Base-by-base conservation (phyloP, 2,329 filamentous ascomycete species). In the Paraconiothyrium brasiliense region DNA sequence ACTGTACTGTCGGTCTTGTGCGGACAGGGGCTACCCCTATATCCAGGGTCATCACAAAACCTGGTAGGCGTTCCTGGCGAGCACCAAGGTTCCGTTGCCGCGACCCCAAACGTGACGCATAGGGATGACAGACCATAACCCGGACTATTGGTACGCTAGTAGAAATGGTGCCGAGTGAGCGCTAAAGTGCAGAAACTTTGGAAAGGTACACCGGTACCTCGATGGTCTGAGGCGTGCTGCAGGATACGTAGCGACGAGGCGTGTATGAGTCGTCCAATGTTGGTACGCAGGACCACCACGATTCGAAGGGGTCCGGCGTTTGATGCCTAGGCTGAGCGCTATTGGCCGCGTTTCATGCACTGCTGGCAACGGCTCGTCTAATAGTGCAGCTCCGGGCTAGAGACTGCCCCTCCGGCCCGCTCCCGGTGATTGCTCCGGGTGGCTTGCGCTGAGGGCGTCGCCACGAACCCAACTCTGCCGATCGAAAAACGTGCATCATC, bases 401-500 rank as follows among this genome's bases (percentile, higher is more conserved):
- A 11, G 22, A 32, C 10, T 16, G 51, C 37, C 14, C 22, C 34
- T 30, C 51, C 51, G 35, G 51, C 37, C 51, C 51, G 51, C 51
- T 54, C 51, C 51, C 35, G 51, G 51, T 14, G 39, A 9, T 43
- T 43, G 37, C 37, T 44, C 37, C 51, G 35, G 24, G 51, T 32
- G 51, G 51, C 51, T 54, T 54, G 46, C 24, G n/a, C 9, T 4
- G 51, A 44, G 16, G 20, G 37, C 22, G 24, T 52, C 8, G 32
- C 46, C 46, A 48, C 24, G 11, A 32, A 32, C 30, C 2, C 49
- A 52, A 27, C 34, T 52, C 35, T 41, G 49, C 35, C 34, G 35
- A 41, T 52, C 49, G 32, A 52, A 41, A 22, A 52, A 52, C 49
- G 49, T 52, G 49, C 49, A 27, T 41, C 34, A 41, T 37, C 34